These are phyloP conservation scores for Penicillium crustosum DNA, from an alignment of 2,329 filamentous ascomycete genomes.

Conservation along the genomic window DNA sequence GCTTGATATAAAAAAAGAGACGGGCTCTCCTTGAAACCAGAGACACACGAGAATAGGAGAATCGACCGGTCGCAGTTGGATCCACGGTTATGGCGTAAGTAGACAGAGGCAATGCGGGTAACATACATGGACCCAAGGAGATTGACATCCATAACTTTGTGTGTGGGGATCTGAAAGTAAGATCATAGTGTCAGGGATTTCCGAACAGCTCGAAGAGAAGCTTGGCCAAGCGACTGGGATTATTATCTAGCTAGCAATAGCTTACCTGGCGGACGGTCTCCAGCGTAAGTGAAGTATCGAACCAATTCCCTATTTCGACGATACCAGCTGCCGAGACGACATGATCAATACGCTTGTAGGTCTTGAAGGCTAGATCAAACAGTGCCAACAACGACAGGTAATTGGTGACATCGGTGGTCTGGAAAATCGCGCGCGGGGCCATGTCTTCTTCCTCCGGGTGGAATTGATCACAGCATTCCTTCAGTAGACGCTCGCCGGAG, in stretches of 20 bases:
- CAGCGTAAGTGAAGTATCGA: constrained; percentile 47
- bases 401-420: constrained; percentile 47
- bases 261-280: constrained; percentile 45
- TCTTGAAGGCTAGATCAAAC: constrained; percentile 48
- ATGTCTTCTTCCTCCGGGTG: constrained; percentile 19
- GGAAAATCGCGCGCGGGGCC: constrained; percentile 37
- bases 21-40: constrained; percentile 52
- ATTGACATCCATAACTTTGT: constrained; percentile 50
- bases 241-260: not conserved
- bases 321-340: constrained; percentile 52
- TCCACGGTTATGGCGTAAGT: constrained; percentile 45
- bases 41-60: constrained; percentile 47
- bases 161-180: constrained; percentile 30
- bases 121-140: constrained; percentile 51
- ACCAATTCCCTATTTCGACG: constrained; percentile 47
- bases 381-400: constrained; percentile 50
- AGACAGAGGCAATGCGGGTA: constrained; percentile 51
- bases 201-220: too few species aligned
- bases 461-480: constrained; percentile 17
- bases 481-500: constrained; percentile 33
- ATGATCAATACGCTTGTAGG: constrained; percentile 51
- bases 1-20: constrained; percentile 51
- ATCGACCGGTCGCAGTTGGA: constrained; percentile 42
- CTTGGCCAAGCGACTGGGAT: not conserved
- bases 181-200: not conserved